A percentile compares a stretch with the other conserved stretches of the same genome.
Conservation (phyloP, 305 asterid species). For the Andrographis paniculata region DNA sequence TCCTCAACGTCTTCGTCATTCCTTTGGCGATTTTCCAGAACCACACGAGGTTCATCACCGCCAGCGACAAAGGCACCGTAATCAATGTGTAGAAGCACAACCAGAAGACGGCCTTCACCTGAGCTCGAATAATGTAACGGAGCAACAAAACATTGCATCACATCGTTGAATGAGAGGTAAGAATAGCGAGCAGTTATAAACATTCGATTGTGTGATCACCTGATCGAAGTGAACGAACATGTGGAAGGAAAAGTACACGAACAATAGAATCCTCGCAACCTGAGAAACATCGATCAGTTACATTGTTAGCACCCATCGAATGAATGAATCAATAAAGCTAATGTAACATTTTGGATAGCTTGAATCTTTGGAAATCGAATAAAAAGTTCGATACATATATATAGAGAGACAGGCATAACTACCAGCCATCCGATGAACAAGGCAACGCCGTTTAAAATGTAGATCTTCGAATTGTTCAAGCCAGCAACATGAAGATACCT, state of each 20-base stretch:
- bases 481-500: conserved; percentile 40
- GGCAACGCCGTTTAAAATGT: conserved; percentile 66
- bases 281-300: conserved; percentile 23
- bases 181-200: conserved; percentile 4
- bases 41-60: conserved; percentile 45
- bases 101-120: conserved; percentile 36
- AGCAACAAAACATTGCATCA: background rate
- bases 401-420: conserved; percentile 15
- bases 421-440: conserved; percentile 97
- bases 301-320: background rate
- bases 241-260: conserved; percentile 65
- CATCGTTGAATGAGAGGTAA: background rate
- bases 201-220: conserved; percentile 52
- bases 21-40: conserved; percentile 54
- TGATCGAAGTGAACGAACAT: conserved; percentile 66
- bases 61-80: conserved; percentile 30
- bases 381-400: background rate
- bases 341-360: background rate
- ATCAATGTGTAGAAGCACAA: conserved; percentile 48
- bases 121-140: background rate
- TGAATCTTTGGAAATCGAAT: background rate
- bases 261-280: conserved; percentile 75
- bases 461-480: conserved; percentile 59
- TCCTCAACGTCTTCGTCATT: conserved; percentile 38
- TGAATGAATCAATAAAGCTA: too few species aligned